Conservation (phyloP, 176 grass and related monocot species). For the Carex littledalei region DNA sequence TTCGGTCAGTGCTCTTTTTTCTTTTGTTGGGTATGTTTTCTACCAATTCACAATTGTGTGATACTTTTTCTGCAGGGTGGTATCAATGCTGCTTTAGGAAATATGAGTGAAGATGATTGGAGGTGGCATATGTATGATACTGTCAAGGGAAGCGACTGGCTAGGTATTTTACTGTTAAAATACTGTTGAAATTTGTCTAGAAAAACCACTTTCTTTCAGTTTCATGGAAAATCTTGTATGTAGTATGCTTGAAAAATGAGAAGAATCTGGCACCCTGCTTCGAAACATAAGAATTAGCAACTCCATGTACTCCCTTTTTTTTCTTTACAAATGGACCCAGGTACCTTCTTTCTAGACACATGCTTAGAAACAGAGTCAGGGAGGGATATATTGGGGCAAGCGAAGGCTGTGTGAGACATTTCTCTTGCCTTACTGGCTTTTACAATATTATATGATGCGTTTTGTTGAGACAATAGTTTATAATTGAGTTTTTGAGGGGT, state of each 20-base stretch:
- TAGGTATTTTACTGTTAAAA: slow-evolving; percentile 45
- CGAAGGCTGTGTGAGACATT: neutral
- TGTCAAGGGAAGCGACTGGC: slow-evolving; percentile 96
- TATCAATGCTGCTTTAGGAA: slow-evolving; percentile 97
- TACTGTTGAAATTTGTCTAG: neutral
- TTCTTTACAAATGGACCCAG: neutral
- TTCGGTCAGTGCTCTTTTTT: neutral
- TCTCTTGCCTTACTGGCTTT: neutral
- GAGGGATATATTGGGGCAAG: neutral
- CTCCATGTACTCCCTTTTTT: neutral
- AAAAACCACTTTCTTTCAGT: neutral
- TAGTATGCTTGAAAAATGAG: neutral
- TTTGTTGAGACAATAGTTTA: neutral
- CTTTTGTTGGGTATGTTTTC: neutral
- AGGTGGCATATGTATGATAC: slow-evolving; percentile 99
- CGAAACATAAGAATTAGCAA: neutral
- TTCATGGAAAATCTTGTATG: neutral
- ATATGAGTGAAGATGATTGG: slow-evolving; percentile 99
- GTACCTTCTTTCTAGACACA: neutral
- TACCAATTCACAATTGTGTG: neutral
- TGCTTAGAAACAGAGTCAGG: too few species aligned
- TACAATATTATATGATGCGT: neutral
- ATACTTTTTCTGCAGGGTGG: slow-evolving; percentile 46
- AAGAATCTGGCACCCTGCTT: neutral
- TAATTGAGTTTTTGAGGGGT: neutral